Conservation (phyloP, 176 grass and related monocot genomes). For the Cocos nucifera region DNA sequence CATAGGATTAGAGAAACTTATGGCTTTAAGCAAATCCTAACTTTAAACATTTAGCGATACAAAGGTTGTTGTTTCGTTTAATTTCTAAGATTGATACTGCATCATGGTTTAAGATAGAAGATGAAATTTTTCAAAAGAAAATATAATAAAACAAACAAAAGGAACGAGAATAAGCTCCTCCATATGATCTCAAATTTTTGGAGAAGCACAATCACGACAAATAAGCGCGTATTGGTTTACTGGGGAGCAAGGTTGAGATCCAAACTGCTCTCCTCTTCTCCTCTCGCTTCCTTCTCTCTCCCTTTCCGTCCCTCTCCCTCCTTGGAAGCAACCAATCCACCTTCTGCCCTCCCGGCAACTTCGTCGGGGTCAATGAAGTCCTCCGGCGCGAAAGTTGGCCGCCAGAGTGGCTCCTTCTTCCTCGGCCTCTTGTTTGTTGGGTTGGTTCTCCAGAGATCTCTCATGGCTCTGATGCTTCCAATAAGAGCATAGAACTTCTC, state of each 20-base stretch:
- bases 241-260: background rate
- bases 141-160: too few species aligned
- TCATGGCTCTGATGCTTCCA: background rate
- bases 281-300: background rate
- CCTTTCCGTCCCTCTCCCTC: background rate
- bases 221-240: too few species aligned
- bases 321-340: background rate
- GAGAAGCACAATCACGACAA: too few species aligned
- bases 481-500: background rate
- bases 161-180: too few species aligned
- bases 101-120: too few species aligned
- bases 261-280: background rate
- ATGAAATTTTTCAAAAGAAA: too few species aligned
- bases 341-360: background rate
- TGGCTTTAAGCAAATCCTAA: too few species aligned
- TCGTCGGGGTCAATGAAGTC: background rate
- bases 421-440: background rate
- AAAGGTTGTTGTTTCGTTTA: too few species aligned
- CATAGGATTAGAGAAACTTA: too few species aligned
- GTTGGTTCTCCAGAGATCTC: background rate
- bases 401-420: background rate
- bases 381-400: background rate
- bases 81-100: too few species aligned
- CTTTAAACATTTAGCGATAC: too few species aligned
- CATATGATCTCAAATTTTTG: too few species aligned